phyloP scores from a whole-genome alignment of 306 rosid species.

The Prunus salicina region DNA sequence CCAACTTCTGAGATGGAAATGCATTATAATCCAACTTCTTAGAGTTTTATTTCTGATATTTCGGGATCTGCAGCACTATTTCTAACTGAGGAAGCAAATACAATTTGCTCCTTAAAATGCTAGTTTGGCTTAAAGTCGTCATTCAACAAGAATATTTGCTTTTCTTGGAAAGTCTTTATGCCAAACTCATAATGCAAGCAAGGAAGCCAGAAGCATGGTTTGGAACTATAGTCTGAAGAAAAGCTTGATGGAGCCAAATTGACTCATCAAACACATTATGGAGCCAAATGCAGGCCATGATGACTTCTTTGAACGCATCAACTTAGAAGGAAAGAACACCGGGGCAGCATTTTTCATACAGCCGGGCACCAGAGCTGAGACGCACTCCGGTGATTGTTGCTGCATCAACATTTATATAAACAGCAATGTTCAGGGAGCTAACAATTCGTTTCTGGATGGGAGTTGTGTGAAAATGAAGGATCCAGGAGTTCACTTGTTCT shows the following conservation, averaged over 20 bases:
- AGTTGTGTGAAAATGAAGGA: conserved; percentile 41
- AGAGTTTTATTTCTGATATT: too few relatives aligned
- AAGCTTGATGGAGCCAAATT: background rate
- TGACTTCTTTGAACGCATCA: conserved; percentile 17
- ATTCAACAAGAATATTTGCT: conserved; percentile 1
- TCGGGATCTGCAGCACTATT: background rate
- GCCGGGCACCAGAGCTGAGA: conserved; percentile 1
- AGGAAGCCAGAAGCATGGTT: conserved; percentile 16
- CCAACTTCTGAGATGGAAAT: too few relatives aligned
- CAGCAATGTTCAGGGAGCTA: conserved; percentile 49
- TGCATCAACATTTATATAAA: conserved; percentile 50
- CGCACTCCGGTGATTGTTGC: conserved; percentile 25
- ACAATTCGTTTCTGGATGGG: conserved; percentile 32
- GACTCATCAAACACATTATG: background rate
- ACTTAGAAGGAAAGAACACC: conserved; percentile 29
- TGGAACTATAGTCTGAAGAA: background rate
- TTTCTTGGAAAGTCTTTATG: conserved; percentile 15
- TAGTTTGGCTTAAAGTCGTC: background rate
- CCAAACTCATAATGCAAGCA: conserved; percentile 24
- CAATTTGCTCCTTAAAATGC: background rate
- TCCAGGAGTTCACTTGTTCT: conserved; percentile 43
- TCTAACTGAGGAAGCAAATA: background rate
- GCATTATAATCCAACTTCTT: too few relatives aligned
- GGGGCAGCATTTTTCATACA: conserved; percentile 38
- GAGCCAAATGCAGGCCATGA: conserved; percentile 6